Evolutionary conservation across 2,329 filamentous ascomycete genomes (phyloP).

Genomic region (Diaporthe batatas): DNA sequence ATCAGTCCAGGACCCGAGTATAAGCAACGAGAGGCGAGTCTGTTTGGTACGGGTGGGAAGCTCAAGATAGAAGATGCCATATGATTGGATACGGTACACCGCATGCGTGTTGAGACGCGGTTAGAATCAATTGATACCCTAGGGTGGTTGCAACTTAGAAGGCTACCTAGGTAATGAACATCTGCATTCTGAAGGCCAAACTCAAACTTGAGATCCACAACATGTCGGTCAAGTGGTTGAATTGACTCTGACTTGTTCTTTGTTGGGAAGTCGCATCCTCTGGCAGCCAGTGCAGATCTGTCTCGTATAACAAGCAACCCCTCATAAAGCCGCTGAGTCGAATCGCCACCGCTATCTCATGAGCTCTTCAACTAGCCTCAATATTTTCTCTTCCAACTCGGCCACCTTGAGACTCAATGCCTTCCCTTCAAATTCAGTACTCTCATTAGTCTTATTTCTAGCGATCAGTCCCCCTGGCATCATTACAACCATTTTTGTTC

Average conservation of each 20-base stretch:
- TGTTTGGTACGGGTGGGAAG: not conserved
- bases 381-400: slow-evolving; percentile 3
- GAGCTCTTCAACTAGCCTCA: not conserved
- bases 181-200: not conserved
- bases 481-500: slow-evolving; percentile 7
- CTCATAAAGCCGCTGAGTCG: not conserved
- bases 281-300: too few species aligned
- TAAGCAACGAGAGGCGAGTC: slow-evolving; percentile 9
- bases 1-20: slow-evolving; percentile 6
- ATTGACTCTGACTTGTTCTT: too few species aligned
- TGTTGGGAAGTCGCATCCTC: too few species aligned
- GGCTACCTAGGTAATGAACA: not conserved
- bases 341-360: not conserved
- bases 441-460: slow-evolving; percentile 1
- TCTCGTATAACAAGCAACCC: not conserved
- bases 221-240: too few species aligned
- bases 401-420: slow-evolving; percentile 2
- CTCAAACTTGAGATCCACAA: not conserved
- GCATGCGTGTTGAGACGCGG: not conserved
- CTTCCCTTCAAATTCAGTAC: too few species aligned
- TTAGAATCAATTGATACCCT: too few species aligned
- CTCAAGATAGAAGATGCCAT: not conserved
- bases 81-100: not conserved
- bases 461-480: not conserved
- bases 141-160: not conserved